phyloP scores from a whole-genome alignment of 2,329 filamentous ascomycete species.

The Colletotrichum sp. region DNA sequence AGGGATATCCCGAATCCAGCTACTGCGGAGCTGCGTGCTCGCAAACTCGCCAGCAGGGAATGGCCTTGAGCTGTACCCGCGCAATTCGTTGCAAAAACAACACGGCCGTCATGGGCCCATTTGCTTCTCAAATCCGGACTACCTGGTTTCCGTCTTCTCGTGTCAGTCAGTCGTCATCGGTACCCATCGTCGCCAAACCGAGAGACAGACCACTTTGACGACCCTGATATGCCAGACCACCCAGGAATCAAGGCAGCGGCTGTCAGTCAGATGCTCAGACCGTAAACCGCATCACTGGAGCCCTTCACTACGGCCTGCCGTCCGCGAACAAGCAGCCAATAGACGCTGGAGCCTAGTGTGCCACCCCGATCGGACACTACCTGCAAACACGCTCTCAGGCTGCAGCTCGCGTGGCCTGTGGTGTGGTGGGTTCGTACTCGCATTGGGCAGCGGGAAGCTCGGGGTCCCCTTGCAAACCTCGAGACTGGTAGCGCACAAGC shows the following conservation, averaged over 20 bases:
- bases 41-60: not conserved
- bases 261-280: slow-evolving; percentile 13
- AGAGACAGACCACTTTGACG: not conserved
- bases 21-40: not conserved
- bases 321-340: not conserved
- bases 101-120: not conserved
- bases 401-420: not conserved
- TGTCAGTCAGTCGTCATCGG: not conserved
- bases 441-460: slow-evolving; percentile 1
- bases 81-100: not conserved
- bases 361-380: slow-evolving; percentile 2
- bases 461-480: slow-evolving; percentile 1
- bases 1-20: slow-evolving; percentile 1
- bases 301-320: not conserved
- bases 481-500: not conserved
- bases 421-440: not conserved
- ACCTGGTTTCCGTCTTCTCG: not conserved
- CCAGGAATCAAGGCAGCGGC: not conserved
- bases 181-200: not conserved
- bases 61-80: not conserved
- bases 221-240: not conserved
- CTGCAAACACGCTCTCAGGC: not conserved
- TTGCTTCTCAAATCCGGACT: not conserved
- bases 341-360: not conserved
- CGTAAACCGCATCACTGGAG: slow-evolving; percentile 1